Percentiles rank a stretch among this genome's conserved stretches.
These are phyloP conservation scores for Syzygium jambos DNA, from an alignment of 345 rosid species.

Conservation along the genomic window DNA sequence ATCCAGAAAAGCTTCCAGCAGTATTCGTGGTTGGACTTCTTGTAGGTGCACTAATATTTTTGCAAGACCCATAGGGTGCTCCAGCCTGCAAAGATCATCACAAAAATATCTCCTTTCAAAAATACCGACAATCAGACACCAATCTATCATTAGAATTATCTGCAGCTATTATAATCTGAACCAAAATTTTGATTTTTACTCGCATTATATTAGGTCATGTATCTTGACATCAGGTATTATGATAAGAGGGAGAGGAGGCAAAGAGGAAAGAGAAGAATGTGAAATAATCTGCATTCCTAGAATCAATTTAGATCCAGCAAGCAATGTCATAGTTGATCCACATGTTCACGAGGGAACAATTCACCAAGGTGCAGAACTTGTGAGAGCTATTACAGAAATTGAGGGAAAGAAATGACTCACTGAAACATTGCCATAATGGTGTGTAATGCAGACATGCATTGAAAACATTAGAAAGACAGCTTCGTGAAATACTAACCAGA, in stretches of 20 bases:
- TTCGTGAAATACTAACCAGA: not conserved
- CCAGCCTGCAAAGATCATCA: constrained; percentile 49
- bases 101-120: not conserved
- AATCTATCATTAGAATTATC: not conserved
- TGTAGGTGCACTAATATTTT: constrained; percentile 43
- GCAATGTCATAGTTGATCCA: not conserved
- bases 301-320: not conserved
- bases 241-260: not conserved
- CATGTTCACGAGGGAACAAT: not conserved
- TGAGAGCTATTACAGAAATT: not conserved
- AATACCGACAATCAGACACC: not conserved
- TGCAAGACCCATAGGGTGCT: constrained; percentile 86
- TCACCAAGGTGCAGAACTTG: not conserved
- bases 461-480: not conserved
- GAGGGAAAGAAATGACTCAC: not conserved
- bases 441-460: not conserved
- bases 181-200: not conserved
- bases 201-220: not conserved
- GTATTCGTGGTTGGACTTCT: constrained; percentile 38
- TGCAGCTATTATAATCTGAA: not conserved
- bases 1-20: constrained; percentile 76
- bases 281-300: not conserved
- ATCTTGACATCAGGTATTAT: not conserved
- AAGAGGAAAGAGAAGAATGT: not conserved
- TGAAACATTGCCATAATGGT: not conserved